Evolutionary conservation across 2,329 filamentous ascomycete species (phyloP).

Genomic region (Macrophomina pseudophaseolina): DNA sequence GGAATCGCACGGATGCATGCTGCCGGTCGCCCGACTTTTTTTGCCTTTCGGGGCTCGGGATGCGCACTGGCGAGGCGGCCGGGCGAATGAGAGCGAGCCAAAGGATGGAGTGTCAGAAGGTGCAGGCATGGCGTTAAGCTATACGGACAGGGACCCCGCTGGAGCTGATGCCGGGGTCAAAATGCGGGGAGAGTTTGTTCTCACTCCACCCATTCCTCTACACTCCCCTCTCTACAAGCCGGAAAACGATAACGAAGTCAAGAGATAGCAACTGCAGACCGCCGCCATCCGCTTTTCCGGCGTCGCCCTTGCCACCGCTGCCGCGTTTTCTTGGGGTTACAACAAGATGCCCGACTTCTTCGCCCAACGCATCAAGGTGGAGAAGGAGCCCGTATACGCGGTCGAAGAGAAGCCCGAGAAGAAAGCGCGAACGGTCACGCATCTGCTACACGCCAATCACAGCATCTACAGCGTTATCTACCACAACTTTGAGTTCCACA

Average conservation of each 20-base stretch:
- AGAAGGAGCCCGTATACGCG: slow-evolving; percentile 55
- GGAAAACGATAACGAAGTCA: not conserved
- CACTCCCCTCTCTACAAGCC: too few species aligned
- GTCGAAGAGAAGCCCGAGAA: slow-evolving; percentile 82
- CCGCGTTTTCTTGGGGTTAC: slow-evolving; percentile 22
- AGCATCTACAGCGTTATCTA: slow-evolving; percentile 85
- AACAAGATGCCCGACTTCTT: slow-evolving; percentile 14
- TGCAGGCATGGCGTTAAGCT: not conserved
- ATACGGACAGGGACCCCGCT: too few species aligned
- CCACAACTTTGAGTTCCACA: slow-evolving; percentile 75
- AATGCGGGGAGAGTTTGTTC: slow-evolving; percentile 20
- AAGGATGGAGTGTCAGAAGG: not conserved
- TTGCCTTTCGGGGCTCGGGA: too few species aligned
- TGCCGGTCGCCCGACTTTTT: too few species aligned
- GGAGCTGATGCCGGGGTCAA: not conserved
- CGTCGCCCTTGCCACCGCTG: slow-evolving; percentile 8
- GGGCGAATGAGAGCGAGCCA: not conserved
- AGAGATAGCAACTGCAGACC: not conserved
- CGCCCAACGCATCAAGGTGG: not conserved
- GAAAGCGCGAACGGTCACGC: slow-evolving; percentile 81
- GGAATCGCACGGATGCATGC: not conserved
- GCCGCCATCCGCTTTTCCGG: not conserved
- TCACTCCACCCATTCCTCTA: not conserved
- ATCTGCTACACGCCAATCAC: slow-evolving; percentile 90
- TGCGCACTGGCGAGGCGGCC: not conserved